Percentiles rank a stretch among this genome's conserved stretches.
Evolutionary conservation across 2,329 filamentous ascomycete genomes (phyloP).

Genomic region (Chaetomium sp.): DNA sequence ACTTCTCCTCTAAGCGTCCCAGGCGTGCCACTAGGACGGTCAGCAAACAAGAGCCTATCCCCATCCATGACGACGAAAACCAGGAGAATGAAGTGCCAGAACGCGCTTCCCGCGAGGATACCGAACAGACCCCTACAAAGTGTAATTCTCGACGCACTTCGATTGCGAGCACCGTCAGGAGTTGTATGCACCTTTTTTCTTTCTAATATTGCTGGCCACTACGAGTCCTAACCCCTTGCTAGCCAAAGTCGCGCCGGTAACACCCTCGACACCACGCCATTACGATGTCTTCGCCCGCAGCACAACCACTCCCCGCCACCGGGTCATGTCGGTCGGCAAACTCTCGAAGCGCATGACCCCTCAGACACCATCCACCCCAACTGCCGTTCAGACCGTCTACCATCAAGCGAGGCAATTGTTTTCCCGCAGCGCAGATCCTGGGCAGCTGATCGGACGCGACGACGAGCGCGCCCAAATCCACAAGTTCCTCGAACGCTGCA

Average conservation of each 20-base stretch:
- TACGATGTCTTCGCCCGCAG: constrained; percentile 68
- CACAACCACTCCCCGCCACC: constrained; percentile 75
- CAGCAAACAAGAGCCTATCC: constrained; percentile 54
- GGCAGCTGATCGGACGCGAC: constrained; percentile 72
- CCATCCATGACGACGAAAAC: constrained; percentile 36
- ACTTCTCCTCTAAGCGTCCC: constrained; percentile 39
- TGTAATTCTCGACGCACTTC: constrained; percentile 13
- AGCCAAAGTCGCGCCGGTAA: constrained; percentile 43
- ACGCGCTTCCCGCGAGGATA: constrained; percentile 20
- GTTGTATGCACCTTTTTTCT: neutral
- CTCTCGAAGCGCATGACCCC: constrained; percentile 73
- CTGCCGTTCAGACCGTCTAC: constrained; percentile 68
- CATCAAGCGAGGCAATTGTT: constrained; percentile 84
- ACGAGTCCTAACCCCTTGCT: neutral
- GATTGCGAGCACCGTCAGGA: constrained; percentile 18
- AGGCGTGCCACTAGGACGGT: constrained; percentile 38
- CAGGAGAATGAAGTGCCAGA: constrained; percentile 37
- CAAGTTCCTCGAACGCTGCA: constrained; percentile 60
- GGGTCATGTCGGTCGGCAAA: constrained; percentile 69
- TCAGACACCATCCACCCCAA: constrained; percentile 65
- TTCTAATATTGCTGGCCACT: neutral
- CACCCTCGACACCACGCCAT: constrained; percentile 69
- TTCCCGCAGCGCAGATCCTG: constrained; percentile 67
- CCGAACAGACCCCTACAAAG: constrained; percentile 18
- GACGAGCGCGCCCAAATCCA: constrained; percentile 58